These are phyloP conservation scores for Entomortierella beljakovae DNA, from an alignment of 192 early-diverging fungal genomes.

Conservation along the genomic window DNA sequence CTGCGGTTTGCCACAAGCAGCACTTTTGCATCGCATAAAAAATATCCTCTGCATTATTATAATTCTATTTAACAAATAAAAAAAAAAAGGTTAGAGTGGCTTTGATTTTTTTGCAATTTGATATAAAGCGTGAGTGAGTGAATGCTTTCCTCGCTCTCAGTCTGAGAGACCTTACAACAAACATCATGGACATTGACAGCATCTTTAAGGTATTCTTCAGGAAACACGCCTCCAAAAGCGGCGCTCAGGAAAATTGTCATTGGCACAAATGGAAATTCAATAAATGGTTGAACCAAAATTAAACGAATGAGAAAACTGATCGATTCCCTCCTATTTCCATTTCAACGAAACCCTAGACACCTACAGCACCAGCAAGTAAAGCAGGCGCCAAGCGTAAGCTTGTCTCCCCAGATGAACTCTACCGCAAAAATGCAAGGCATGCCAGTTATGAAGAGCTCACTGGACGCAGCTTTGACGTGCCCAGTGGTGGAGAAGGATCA, in stretches of 20 bases:
- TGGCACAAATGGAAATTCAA: background rate
- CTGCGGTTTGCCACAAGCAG: background rate
- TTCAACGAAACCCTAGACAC: slow-evolving; percentile 22
- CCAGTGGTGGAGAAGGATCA: slow-evolving; percentile 15
- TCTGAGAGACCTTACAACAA: background rate
- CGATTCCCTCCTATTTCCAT: background rate
- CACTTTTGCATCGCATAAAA: slow-evolving; percentile 26
- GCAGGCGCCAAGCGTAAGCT: slow-evolving; percentile 43
- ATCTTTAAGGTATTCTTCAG: slow-evolving; percentile 40
- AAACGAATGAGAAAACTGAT: background rate
- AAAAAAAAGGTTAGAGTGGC: slow-evolving; percentile 64
- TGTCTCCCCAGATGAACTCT: slow-evolving; percentile 43
- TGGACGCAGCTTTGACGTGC: slow-evolving; percentile 42
- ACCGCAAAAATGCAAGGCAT: slow-evolving; percentile 46
- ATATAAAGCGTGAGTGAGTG: background rate
- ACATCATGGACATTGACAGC: slow-evolving; percentile 49
- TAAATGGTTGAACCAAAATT: background rate
- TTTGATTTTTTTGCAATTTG: background rate
- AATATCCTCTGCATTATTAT: too few species aligned
- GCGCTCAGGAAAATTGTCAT: too few species aligned
- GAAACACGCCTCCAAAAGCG: background rate
- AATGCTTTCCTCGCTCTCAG: background rate
- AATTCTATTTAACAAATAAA: too few species aligned
- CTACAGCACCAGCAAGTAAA: slow-evolving; percentile 45
- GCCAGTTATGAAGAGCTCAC: slow-evolving; percentile 50